phyloP scores from a whole-genome alignment of 2,329 filamentous ascomycete species.

The Aspergillus ustus region DNA sequence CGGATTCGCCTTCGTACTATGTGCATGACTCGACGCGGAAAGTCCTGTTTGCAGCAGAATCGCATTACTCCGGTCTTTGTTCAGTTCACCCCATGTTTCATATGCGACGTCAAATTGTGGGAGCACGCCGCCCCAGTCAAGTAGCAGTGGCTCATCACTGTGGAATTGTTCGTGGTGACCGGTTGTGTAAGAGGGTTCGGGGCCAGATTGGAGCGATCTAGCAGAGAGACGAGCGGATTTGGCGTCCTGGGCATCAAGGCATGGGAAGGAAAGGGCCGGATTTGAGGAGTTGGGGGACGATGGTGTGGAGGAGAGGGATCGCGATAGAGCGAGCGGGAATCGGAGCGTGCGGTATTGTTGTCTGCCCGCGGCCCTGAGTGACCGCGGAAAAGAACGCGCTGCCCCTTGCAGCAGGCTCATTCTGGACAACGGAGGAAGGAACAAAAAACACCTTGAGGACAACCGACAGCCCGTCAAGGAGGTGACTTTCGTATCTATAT shows the following conservation, averaged over 20 bases:
- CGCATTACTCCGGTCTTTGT: constrained; percentile 74
- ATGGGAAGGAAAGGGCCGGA: constrained; percentile 86
- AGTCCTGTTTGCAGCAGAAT: constrained; percentile 93
- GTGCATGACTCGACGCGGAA: constrained; percentile 95
- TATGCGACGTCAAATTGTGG: constrained; percentile 89
- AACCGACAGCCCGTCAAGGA: not conserved
- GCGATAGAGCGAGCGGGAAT: constrained; percentile 21
- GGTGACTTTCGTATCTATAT: not conserved
- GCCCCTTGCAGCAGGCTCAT: constrained; percentile 30
- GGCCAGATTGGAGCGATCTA: constrained; percentile 72
- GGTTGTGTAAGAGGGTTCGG: constrained; percentile 91
- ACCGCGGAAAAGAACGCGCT: constrained; percentile 26
- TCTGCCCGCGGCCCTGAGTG: constrained; percentile 25
- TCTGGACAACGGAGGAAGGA: not conserved
- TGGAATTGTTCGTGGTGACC: constrained; percentile 81
- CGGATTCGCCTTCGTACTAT: constrained; percentile 83
- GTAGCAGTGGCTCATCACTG: constrained; percentile 72
- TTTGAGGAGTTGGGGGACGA: constrained; percentile 61
- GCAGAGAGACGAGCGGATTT: constrained; percentile 75
- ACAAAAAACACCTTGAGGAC: not conserved
- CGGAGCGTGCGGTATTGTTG: constrained; percentile 25
- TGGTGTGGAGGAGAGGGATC: constrained; percentile 26
- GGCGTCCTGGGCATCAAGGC: constrained; percentile 80
- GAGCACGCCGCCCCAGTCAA: constrained; percentile 95
- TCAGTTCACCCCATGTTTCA: constrained; percentile 77